These are phyloP conservation scores for Ensete ventricosum DNA, from an alignment of 176 grass and related monocot genomes.

Conservation along the genomic window DNA sequence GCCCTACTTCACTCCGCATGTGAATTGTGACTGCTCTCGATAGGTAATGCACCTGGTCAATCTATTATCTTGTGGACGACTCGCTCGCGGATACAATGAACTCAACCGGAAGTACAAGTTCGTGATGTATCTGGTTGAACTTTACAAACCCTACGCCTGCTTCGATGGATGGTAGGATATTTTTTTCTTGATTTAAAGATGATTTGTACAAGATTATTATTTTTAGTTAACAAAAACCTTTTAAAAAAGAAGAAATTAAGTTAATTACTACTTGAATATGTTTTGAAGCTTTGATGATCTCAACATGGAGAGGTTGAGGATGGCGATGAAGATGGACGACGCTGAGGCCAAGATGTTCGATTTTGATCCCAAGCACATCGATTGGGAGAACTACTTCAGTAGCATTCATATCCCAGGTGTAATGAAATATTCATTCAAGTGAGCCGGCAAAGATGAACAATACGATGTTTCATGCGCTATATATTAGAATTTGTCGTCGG, in stretches of 20 bases:
- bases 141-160: conserved; percentile 49
- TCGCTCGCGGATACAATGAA: conserved; percentile 15
- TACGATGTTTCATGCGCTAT: too few relatives aligned
- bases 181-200: not conserved
- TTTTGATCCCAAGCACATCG: conserved; percentile 24
- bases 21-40: too few relatives aligned
- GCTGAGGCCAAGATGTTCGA: not conserved
- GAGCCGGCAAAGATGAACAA: not conserved
- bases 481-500: too few relatives aligned
- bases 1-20: too few relatives aligned
- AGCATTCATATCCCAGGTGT: conserved; percentile 22
- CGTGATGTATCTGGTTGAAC: conserved; percentile 48
- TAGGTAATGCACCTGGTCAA: conserved; percentile 36
- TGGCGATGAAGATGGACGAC: not conserved
- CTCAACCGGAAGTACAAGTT: conserved; percentile 33
- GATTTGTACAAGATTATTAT: not conserved
- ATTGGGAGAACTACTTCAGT: conserved; percentile 31
- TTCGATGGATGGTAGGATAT: conserved; percentile 39
- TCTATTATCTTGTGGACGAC: conserved; percentile 5
- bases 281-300: conserved; percentile 31
- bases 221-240: too few relatives aligned
- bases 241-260: too few relatives aligned
- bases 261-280: too few relatives aligned
- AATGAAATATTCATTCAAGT: conserved; percentile 24
- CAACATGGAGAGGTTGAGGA: conserved; percentile 30